phyloP scores from a whole-genome alignment of 208 protist species.

The Acanthamoeba royreba region DNA sequence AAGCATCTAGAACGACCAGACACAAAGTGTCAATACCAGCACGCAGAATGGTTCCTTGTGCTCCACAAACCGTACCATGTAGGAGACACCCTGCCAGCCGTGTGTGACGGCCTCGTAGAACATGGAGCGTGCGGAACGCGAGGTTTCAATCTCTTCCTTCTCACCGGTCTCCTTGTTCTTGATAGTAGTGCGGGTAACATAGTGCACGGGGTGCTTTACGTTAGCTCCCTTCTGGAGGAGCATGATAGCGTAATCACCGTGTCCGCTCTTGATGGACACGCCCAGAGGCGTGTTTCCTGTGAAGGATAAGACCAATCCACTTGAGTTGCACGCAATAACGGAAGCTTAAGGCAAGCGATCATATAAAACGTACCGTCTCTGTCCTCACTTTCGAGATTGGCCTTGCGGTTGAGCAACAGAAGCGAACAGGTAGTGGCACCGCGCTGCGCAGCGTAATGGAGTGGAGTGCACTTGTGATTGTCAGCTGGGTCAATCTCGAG shows the following conservation, averaged over 20 bases:
- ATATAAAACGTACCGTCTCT: neutral
- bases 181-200: neutral
- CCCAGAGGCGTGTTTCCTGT: conserved; percentile 34
- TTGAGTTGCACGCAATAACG: no score
- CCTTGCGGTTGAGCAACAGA: conserved; percentile 32
- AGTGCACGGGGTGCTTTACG: conserved; percentile 12
- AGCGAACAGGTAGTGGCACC: conserved; percentile 52
- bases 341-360: neutral
- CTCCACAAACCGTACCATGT: conserved; percentile 17
- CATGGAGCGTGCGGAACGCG: neutral
- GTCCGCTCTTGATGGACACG: neutral
- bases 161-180: neutral
- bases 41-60: neutral
- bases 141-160: neutral
- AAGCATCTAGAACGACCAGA: conserved; percentile 11
- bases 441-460: conserved; percentile 57
- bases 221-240: conserved; percentile 58
- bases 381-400: conserved; percentile 46
- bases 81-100: conserved; percentile 57
- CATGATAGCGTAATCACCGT: conserved; percentile 54
- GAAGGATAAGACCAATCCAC: neutral
- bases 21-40: neutral
- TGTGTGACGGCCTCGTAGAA: conserved; percentile 57
- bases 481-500: conserved; percentile 51
- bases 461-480: conserved; percentile 55